A percentile compares a stretch with the other conserved stretches of the same genome.
Evolutionary conservation across 495 filamentous ascomycete genomes (phyloP).

Genomic region (Neurospora discreta): DNA sequence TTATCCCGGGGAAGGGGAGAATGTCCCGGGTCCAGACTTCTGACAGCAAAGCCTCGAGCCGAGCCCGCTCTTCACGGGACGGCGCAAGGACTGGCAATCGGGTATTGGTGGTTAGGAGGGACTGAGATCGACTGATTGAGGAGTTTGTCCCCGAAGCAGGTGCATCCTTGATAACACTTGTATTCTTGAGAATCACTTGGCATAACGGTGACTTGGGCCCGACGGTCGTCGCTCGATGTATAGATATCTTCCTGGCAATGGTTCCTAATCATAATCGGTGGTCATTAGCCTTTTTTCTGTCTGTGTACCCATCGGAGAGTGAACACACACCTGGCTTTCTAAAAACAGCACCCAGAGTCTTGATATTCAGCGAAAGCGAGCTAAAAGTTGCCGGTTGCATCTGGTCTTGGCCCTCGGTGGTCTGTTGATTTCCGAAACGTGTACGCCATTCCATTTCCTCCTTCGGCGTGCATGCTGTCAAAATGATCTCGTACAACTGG

Average conservation of each 20-base stretch:
- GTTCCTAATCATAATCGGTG: constrained; percentile 36
- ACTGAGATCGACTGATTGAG: constrained; percentile 58
- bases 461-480: constrained; percentile 74
- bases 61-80: constrained; percentile 60
- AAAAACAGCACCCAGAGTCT: constrained; percentile 61
- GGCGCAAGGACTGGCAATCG: constrained; percentile 55
- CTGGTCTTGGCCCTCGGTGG: constrained; percentile 34
- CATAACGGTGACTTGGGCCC: constrained; percentile 47
- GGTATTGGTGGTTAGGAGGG: constrained; percentile 49
- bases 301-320: constrained; percentile 1
- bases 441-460: constrained; percentile 73
- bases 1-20: constrained; percentile 81
- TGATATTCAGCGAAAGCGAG: constrained; percentile 56
- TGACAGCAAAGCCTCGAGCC: constrained; percentile 60
- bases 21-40: constrained; percentile 80
- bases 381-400: constrained; percentile 38
- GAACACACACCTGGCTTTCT: constrained; percentile 45
- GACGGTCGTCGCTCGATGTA: constrained; percentile 64
- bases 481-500: constrained; percentile 70
- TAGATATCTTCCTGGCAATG: constrained; percentile 64
- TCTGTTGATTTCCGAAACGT: constrained; percentile 31
- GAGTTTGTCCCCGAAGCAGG: constrained; percentile 25
- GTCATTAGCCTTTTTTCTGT: neutral
- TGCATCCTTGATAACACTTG: constrained; percentile 53
- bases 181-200: constrained; percentile 87